phyloP scores from a whole-genome alignment of 1,284 basidiomycete species.

The Heterobasidion occidentale region DNA sequence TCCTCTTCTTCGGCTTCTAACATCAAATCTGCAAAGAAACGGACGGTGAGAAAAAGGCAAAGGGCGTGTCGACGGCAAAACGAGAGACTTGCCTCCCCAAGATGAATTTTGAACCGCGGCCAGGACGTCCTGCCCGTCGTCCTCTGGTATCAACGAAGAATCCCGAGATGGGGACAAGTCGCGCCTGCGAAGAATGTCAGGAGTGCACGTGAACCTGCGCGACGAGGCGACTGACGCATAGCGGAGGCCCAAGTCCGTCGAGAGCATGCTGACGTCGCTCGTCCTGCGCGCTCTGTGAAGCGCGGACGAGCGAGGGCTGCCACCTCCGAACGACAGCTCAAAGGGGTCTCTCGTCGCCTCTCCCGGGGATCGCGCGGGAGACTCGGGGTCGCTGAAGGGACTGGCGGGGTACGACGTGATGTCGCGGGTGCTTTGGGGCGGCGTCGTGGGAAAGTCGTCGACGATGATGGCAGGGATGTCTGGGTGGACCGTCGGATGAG shows the following conservation, averaged over 20 bases:
- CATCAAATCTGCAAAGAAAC: conserved; percentile 39
- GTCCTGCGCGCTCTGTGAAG: conserved; percentile 46
- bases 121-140: conserved; percentile 46
- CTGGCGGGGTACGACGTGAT: conserved; percentile 35
- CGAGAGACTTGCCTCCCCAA: conserved; percentile 53
- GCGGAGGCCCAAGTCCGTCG: conserved; percentile 41
- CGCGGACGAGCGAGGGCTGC: conserved; percentile 26
- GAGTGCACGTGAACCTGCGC: background rate
- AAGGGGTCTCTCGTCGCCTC: conserved; percentile 24
- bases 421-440: conserved; percentile 41
- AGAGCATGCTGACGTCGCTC: conserved; percentile 56
- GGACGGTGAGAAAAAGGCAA: background rate
- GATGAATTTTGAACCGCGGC: conserved; percentile 57
- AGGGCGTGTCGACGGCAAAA: background rate
- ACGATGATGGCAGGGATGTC: conserved; percentile 67
- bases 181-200: conserved; percentile 24
- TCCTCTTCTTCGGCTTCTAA: conserved; percentile 48
- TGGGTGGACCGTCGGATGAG: conserved; percentile 13
- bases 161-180: conserved; percentile 34
- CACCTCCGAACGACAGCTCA: conserved; percentile 36
- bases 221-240: conserved; percentile 33
- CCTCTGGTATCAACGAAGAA: conserved; percentile 26
- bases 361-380: conserved; percentile 31
- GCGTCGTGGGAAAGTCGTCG: conserved; percentile 42
- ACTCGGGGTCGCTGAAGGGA: conserved; percentile 23